Evolutionary conservation across 1,284 basidiomycete genomes (phyloP).

Genomic region (Cryptococcus maquisensis): DNA sequence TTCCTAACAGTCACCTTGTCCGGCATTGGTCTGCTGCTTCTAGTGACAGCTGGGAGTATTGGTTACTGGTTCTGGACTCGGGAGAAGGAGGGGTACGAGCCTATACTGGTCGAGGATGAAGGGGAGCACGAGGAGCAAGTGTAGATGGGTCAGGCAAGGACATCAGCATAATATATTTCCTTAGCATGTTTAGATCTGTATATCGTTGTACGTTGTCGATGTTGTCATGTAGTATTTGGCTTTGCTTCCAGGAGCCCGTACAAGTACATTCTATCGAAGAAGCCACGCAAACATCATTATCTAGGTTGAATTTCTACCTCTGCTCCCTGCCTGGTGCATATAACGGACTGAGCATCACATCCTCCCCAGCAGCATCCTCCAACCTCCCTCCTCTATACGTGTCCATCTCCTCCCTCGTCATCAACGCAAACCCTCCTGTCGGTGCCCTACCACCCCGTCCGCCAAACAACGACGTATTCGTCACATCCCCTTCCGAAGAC

Average conservation of each 20-base stretch:
- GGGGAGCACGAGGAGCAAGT: constrained; percentile 13
- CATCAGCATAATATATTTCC: too few relatives aligned
- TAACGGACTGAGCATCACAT: constrained; percentile 12
- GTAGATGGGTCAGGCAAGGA: background rate
- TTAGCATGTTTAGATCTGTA: too few relatives aligned
- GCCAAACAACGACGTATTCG: background rate
- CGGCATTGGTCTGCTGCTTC: constrained; percentile 57
- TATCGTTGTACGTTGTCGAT: too few relatives aligned
- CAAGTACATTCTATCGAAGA: too few relatives aligned
- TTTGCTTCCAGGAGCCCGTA: too few relatives aligned
- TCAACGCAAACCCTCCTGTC: constrained; percentile 23
- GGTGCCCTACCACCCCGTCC: constrained; percentile 3
- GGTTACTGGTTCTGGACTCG: constrained; percentile 73
- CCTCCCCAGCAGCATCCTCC: constrained; percentile 35
- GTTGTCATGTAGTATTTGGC: too few relatives aligned
- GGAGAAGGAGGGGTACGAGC: constrained; percentile 70
- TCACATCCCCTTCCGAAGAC: background rate
- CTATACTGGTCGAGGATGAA: constrained; percentile 66
- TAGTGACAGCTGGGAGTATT: constrained; percentile 60
- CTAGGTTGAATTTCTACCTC: background rate
- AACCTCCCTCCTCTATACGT: constrained; percentile 43
- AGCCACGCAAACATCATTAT: too few relatives aligned
- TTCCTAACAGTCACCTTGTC: constrained; percentile 43
- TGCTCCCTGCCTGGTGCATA: background rate
- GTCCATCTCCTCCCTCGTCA: constrained; percentile 46